Evolutionary conservation across 2,329 filamentous ascomycete genomes (phyloP), one percentile per base, ranked within the genome.

Genomic region (Aspergillus ibericus): DNA sequence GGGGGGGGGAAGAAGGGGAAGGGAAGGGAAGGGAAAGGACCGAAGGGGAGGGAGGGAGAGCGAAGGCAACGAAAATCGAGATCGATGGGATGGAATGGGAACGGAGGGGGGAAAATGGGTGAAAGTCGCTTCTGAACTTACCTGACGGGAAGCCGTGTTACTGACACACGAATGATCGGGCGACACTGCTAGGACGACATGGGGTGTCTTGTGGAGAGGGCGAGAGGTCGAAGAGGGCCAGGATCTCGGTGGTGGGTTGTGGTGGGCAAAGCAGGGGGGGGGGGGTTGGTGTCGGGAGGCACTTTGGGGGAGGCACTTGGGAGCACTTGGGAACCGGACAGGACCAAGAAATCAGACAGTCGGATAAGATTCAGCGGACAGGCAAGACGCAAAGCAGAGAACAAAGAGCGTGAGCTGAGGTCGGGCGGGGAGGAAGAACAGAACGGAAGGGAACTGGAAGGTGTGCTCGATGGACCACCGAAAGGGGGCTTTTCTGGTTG

Each of bases 161-260:
- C 64, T 67, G 63, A 66, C 66, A 68, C 60, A 68, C 60, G 62
- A 66, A 63, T 64, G 61, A 71, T 62, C 60, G 56, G 53, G 35
- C 38, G 56, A 63, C 60, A 59, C 59, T 65, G 62, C 62, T 72
- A 70, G 53, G 64, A 66, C 69, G 68, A 72, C 71, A 72, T 72
- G 63, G 63, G 58, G 68, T 48, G 49, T 38, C 54, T 55, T 34
- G 46, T 53, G 48, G 56, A 60, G 56, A 59, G 44, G 27, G 40
- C 54, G 49, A 61, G 34, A 42, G 51, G 25, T 53, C 36, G 40
- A 53, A 44, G 36, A 36, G 52, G 38, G 53, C 53, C 55, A 61
- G 48, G 59, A 53, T 56, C 59, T 52, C 46, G 56, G 53, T 34
- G 46, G 59, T 34, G 46, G 59, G 54, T 34, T 51, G 54, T 55